Evolutionary conservation across 148 eudicot species (phyloP), one percentile per base, ranked within the genome.

Genomic region (Diospyros lotus): DNA sequence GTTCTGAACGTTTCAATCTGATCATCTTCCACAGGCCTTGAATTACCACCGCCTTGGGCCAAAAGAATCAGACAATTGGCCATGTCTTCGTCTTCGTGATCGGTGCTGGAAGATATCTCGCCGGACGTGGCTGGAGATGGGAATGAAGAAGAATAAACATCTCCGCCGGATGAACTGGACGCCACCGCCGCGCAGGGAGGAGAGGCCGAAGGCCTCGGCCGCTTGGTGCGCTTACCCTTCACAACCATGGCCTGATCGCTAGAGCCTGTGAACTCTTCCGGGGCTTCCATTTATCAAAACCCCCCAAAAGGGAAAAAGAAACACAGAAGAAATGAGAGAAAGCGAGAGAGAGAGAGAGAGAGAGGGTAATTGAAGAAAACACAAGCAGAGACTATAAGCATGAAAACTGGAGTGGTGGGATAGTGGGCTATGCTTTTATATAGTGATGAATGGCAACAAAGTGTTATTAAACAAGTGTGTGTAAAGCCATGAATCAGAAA

Each of bases 1-100:
- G 52, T 48, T 48, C 6, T 61, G 5, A 17, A 17, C 5, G 4
- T 38, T 6, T 5, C 40, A 28, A 3, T 38, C 59, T 55, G 9
- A 55, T 55, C 0, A 10, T 48, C 52, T 8, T 48, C 8, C 6
- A 4, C 12, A 28, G 59, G 12, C 59, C 59, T 13, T 14, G 59
- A 5, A 4, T 48, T 48, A 4, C 59, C 15, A 68, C 66, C 45
- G 3, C 97, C 89, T 75, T 85, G 91, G 1, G 98, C 98, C 2
- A 93, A 77, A 45, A 93, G 86, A 77, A 93, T 93, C 78, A 93
- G 64, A 64, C 98, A 93, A 48, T 88, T 84, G 5, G 98, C 98
- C 98, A 88, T 85, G 71, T 93, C 96, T 74, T 90, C 87, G 58
- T 86, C 94, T 17, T 86, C 92, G 46, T 80, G 56, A n/a, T 67